Conservation (phyloP, 1,284 basidiomycete species). For the Flammula alnicola region DNA sequence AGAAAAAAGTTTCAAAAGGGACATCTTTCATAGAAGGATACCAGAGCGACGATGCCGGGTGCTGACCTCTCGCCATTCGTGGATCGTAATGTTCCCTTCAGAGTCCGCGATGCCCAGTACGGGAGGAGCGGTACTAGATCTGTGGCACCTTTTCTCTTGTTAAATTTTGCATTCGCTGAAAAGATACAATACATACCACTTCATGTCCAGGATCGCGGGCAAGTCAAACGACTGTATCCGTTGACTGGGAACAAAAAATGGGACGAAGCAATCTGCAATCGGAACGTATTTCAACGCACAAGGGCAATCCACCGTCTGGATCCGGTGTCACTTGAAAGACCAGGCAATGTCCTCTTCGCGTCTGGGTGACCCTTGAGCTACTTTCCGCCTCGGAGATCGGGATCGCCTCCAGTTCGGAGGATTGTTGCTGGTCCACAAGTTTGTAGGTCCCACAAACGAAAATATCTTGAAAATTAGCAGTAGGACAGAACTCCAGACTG, state of each 20-base stretch:
- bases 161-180: neutral
- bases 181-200: conserved; percentile 66
- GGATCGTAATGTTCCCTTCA: conserved; percentile 75
- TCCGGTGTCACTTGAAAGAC: conserved; percentile 55
- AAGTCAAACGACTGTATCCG: conserved; percentile 73
- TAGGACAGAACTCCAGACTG: conserved; percentile 88
- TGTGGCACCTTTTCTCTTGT: conserved; percentile 56
- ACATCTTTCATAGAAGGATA: conserved; percentile 2
- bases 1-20: conserved; percentile 13
- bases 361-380: conserved; percentile 26
- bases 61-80: conserved; percentile 61
- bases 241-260: conserved; percentile 48
- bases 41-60: neutral
- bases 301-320: conserved; percentile 14
- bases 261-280: conserved; percentile 6
- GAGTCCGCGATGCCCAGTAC: conserved; percentile 81
- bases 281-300: conserved; percentile 18
- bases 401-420: neutral
- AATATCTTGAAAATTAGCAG: conserved; percentile 58
- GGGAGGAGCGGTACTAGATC: conserved; percentile 43
- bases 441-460: conserved; percentile 92
- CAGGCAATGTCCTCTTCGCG: conserved; percentile 69
- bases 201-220: conserved; percentile 90
- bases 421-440: conserved; percentile 48
- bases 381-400: conserved; percentile 13